Evolutionary conservation across 805 yeast genomes (phyloP).

Genomic region (Yarrowia alimentaria): DNA sequence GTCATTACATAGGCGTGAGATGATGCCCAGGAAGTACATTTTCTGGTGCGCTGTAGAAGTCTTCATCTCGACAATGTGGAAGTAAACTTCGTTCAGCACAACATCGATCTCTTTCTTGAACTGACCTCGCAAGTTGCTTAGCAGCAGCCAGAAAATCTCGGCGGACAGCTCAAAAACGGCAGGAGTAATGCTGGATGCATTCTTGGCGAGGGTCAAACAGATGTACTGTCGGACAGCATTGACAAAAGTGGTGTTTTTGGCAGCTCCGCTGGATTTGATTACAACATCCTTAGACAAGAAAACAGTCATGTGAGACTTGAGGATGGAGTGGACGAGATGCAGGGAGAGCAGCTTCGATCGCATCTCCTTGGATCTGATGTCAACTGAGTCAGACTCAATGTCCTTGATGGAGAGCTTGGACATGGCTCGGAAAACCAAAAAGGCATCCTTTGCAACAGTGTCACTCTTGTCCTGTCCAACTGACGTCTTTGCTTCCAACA

Average conservation of each 20-base stretch:
- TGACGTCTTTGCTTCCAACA: conserved; percentile 40
- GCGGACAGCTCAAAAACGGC: conserved; percentile 89
- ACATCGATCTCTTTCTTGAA: conserved; percentile 94
- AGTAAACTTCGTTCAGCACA: conserved; percentile 85
- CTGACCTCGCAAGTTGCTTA: conserved; percentile 78
- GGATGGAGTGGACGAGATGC: conserved; percentile 80
- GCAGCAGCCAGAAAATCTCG: conserved; percentile 89
- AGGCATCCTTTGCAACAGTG: conserved; percentile 81
- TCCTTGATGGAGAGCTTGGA: conserved; percentile 86
- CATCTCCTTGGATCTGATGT: conserved; percentile 81
- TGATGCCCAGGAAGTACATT: conserved; percentile 75
- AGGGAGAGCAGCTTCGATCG: conserved; percentile 86
- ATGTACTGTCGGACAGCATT: conserved; percentile 82
- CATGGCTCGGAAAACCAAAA: conserved; percentile 89
- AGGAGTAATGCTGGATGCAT: conserved; percentile 87
- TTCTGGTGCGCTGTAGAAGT: conserved; percentile 92
- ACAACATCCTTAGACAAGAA: conserved; percentile 51
- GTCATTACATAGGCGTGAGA: conserved; percentile 79
- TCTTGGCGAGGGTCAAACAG: conserved; percentile 78
- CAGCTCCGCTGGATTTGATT: conserved; percentile 38
- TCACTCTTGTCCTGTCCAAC: conserved; percentile 59
- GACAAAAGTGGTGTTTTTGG: conserved; percentile 57
- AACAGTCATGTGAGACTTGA: conserved; percentile 80
- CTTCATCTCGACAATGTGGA: conserved; percentile 89
- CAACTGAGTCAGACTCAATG: conserved; percentile 60